Evolutionary conservation across 805 yeast genomes (phyloP).

Genomic region (Kodamaea lidongshanica): DNA sequence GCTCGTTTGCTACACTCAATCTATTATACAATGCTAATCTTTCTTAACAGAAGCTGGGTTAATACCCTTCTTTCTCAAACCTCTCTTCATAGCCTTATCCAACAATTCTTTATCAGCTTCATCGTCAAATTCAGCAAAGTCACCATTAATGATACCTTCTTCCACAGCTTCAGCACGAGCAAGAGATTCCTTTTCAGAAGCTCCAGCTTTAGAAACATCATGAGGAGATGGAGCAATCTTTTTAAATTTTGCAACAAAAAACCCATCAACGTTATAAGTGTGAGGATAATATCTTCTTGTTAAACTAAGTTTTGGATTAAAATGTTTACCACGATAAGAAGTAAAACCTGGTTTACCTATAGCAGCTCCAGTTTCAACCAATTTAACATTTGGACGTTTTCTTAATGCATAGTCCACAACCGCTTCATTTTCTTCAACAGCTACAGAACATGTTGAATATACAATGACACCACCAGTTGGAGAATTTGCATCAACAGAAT

Average conservation of each 20-base stretch:
- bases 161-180: constrained; percentile 80
- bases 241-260: constrained; percentile 93
- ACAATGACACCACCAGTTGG: constrained; percentile 91
- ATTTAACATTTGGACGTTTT: constrained; percentile 91
- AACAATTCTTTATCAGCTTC: constrained; percentile 71
- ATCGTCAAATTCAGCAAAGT: constrained; percentile 76
- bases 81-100: constrained; percentile 59
- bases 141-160: constrained; percentile 78
- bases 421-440: constrained; percentile 97
- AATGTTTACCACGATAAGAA: constrained; percentile 86
- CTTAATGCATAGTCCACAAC: constrained; percentile 97
- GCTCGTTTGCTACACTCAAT: too few relatives aligned
- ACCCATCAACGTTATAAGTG: constrained; percentile 97
- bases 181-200: constrained; percentile 72
- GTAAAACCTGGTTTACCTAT: constrained; percentile 97
- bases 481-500: constrained; percentile 91
- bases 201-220: constrained; percentile 81
- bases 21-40: constrained; percentile 6
- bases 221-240: constrained; percentile 83
- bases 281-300: constrained; percentile 98
- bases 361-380: constrained; percentile 85
- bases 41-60: constrained; percentile 47
- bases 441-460: constrained; percentile 96
- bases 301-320: constrained; percentile 66
- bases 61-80: constrained; percentile 63